Base-by-base conservation (phyloP, 1,284 basidiomycete species). In the Macrocybe sp. region DNA sequence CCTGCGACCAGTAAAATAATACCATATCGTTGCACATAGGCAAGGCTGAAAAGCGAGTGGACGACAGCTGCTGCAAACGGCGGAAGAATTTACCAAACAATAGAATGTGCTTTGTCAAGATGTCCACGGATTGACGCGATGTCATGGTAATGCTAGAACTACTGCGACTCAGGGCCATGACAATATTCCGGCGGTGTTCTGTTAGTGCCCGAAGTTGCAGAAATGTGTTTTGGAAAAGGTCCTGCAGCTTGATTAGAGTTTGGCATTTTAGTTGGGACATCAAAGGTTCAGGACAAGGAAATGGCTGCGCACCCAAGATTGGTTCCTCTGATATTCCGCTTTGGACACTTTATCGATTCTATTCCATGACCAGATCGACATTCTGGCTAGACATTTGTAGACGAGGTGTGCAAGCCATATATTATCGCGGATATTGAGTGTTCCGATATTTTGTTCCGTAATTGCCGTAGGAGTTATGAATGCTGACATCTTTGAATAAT, bases 21-120 rank as follows among this genome's bases (percentile, higher is more conserved):
- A 92, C 77, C 28, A 89, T 62, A 42, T 84, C 79, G 30, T 72
- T 75, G 57, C 81, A 87, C 35, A 68, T 63, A 1, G 84, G 82
- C n/a, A 90, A 65, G 36, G 67, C 64, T 11, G 83, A 74, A 57
- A 91, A 90, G 29, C 77, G 75, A 40, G 68, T 52, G 12, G 67
- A 55, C n/a, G 76, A 73, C 30, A 84, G 70, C 55, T 84, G 78
- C 53, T 89, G 85, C 55, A 91, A 62, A 33, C 82, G 74, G 45
- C 85, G 73, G 67, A 89, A 91, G 55, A 85, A 80, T 64, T 90
- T 90, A 7, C 88, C 89, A 54, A 88, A 81, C 14, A 78, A 64
- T 30, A 75, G 76, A 36, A 89, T 68, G 57, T 89, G 85, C 41
- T 78, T 77, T 9, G 83, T 83, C 22, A 91, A 65, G 36, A 76